These are phyloP conservation scores for Eragrostis nindensis DNA, from an alignment of 176 grass and related monocot species.

Conservation along the genomic window DNA sequence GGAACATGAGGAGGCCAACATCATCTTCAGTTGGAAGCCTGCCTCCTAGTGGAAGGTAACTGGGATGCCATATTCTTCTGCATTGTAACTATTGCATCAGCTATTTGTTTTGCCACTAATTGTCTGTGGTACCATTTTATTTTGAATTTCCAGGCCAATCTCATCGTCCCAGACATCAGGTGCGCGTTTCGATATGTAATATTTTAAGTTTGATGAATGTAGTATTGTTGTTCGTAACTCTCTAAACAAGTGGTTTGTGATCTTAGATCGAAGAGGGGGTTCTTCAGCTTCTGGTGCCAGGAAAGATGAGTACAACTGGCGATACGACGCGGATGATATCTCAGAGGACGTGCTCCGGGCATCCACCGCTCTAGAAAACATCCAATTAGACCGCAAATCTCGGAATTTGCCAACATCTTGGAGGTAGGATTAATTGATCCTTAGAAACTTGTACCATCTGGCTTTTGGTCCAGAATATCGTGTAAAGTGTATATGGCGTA, in stretches of 20 bases:
- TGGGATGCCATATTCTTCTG: neutral
- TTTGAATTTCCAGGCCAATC: constrained; percentile 65
- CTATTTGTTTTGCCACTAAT: constrained; percentile 37
- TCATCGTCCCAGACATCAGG: constrained; percentile 68
- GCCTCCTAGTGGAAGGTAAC: constrained; percentile 77
- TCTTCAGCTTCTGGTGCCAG: constrained; percentile 55
- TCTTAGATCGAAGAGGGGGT: constrained; percentile 67
- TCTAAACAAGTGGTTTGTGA: constrained; percentile 2
- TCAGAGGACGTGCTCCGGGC: constrained; percentile 87
- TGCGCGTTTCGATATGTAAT: constrained; percentile 34
- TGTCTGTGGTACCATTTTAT: constrained; percentile 33
- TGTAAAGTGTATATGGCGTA: neutral
- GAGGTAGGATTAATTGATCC: constrained; percentile 60
- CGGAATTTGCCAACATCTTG: constrained; percentile 79
- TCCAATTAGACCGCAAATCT: constrained; percentile 86
- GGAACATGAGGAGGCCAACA: constrained; percentile 71
- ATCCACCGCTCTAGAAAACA: constrained; percentile 73
- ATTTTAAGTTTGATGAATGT: neutral
- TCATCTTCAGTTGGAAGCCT: constrained; percentile 69
- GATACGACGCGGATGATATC: constrained; percentile 79
- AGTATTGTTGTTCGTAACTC: constrained; percentile 1
- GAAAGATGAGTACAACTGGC: constrained; percentile 96
- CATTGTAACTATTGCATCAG: constrained; percentile 6
- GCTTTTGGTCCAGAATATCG: neutral
- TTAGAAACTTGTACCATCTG: neutral